Evolutionary conservation across 345 rosid genomes (phyloP), one percentile per base, ranked within the genome.

Genomic region (Gossypium australe): DNA sequence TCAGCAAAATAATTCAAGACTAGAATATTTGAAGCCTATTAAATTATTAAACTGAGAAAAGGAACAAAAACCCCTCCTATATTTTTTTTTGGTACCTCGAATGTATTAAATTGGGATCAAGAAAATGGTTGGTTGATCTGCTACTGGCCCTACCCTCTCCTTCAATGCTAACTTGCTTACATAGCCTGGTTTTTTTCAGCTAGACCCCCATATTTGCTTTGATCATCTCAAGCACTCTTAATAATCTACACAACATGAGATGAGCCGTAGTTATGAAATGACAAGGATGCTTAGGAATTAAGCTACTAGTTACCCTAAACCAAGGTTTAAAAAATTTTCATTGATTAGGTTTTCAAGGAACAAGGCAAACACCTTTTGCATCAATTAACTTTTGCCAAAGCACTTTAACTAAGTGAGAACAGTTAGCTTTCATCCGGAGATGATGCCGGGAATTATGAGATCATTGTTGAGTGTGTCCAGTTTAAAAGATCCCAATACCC

Each of bases 361-460:
- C 27, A 51, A 70, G 17, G 29, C 25, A 51, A 9, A 59, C 64
- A 45, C 64, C 44, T 69, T 69, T 69, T 51, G 59, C 72, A 25
- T 63, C 59, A 58, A 14, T 70, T 62, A 61, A 14, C 53, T 72
- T 56, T 62, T 52, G 48, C 16, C 16, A 57, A 77, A 71, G 29
- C 55, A 71, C 67, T 41, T 52, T 38, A 34, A 34, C 41, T 34
- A 34, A 34, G 41, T 16, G 64, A 17, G 60, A 14, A 16, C n/a
- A 18, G 29, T n/a, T 43, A 70, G 73, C 61, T 59, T 52, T 70
- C 60, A 13, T 16, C 74, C 79, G 60, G 61, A 60, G 77, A 76
- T 80, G 43, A 76, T 72, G 82, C 71, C 77, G 9, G 57, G 65
- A 67, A 76, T 76, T 68, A 60, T 72, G 83, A 52, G 48, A 68